Evolutionary conservation across 2,329 filamentous ascomycete genomes (phyloP).

Genomic region (Alternaria sp.): DNA sequence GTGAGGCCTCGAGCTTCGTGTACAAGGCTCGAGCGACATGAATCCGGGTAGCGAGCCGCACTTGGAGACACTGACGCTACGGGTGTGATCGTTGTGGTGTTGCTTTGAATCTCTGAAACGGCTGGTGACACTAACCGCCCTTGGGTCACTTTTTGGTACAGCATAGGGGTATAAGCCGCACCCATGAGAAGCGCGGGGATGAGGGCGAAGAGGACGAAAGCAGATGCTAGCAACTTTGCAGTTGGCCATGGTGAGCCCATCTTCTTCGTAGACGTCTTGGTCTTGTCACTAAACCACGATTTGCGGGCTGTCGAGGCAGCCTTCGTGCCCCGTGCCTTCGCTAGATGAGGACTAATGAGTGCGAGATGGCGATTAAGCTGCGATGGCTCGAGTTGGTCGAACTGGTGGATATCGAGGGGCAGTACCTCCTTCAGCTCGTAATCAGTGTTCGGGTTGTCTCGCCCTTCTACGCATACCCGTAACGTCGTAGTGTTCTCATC

Average conservation of each 20-base stretch:
- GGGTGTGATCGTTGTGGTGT: slow-evolving; percentile 10
- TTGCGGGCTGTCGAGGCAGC: slow-evolving; percentile 1
- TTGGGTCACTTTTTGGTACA: slow-evolving; percentile 14
- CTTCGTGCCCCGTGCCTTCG: slow-evolving; percentile 4
- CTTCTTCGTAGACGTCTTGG: slow-evolving; percentile 15
- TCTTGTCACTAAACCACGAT: slow-evolving; percentile 7
- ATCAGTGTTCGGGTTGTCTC: slow-evolving; percentile 23
- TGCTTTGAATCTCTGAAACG: background rate
- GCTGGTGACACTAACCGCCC: slow-evolving; percentile 4
- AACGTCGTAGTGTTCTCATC: slow-evolving; percentile 30
- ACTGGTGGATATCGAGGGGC: slow-evolving; percentile 42
- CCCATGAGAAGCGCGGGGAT: slow-evolving; percentile 22
- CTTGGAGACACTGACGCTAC: slow-evolving; percentile 4
- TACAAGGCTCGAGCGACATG: slow-evolving; percentile 2
- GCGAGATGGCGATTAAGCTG: slow-evolving; percentile 49
- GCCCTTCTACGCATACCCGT: slow-evolving; percentile 41
- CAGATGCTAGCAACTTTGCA: slow-evolving; percentile 13
- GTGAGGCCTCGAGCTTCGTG: slow-evolving; percentile 25
- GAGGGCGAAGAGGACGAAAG: slow-evolving; percentile 25
- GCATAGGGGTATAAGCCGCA: slow-evolving; percentile 18
- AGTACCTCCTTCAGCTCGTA: slow-evolving; percentile 39
- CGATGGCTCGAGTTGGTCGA: slow-evolving; percentile 42
- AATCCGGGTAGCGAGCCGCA: background rate
- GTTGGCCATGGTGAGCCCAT: background rate
- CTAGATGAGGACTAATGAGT: slow-evolving; percentile 35